Conservation (phyloP, 352 stramenopile genomes). For the Globisporangium emineosum region DNA sequence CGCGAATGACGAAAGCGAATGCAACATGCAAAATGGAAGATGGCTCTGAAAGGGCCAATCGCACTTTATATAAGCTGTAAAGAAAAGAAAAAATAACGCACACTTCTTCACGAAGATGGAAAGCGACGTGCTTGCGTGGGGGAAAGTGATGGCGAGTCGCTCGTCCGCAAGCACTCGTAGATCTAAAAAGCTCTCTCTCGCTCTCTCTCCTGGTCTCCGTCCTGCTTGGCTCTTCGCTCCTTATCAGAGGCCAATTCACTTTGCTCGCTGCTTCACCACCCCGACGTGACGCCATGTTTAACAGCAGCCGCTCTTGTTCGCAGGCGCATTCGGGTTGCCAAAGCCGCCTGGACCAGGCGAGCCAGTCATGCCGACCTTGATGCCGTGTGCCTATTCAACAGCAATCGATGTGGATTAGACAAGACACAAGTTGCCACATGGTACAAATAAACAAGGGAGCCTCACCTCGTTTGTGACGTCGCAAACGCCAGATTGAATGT, state of each 20-base stretch:
- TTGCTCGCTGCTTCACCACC: background rate
- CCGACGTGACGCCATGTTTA: constrained; percentile 28
- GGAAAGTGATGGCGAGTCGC: background rate
- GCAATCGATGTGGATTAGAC: background rate
- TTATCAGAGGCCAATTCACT: background rate
- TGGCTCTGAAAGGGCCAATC: background rate
- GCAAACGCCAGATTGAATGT: constrained; percentile 93
- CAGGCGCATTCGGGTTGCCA: constrained; percentile 67
- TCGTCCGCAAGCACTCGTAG: background rate
- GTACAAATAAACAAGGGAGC: background rate
- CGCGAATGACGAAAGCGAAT: background rate
- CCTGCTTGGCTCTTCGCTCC: background rate
- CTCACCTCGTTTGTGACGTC: constrained; percentile 93
- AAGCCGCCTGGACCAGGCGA: constrained; percentile 75
- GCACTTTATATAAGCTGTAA: constrained; percentile 1
- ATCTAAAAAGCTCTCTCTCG: background rate
- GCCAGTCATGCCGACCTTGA: constrained; percentile 88
- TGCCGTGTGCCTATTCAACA: constrained; percentile 65
- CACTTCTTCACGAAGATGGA: background rate
- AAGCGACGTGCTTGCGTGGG: background rate
- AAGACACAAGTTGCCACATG: background rate
- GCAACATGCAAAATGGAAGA: background rate
- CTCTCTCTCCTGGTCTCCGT: background rate
- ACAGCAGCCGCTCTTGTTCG: constrained; percentile 72
- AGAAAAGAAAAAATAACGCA: background rate